Conservation (phyloP, 257 asterid genomes). For the Solanum sitiens region DNA sequence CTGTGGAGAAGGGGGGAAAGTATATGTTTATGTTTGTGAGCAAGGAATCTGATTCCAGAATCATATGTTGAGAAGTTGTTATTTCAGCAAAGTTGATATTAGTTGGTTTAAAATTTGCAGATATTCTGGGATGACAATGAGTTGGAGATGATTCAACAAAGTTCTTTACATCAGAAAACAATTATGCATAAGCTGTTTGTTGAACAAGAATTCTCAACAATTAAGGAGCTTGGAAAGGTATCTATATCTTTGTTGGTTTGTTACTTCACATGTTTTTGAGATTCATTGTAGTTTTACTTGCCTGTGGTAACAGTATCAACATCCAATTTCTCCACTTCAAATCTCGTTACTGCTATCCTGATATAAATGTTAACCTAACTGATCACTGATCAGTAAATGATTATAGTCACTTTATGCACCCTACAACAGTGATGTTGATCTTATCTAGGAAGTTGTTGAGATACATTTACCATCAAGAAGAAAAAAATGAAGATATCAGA, state of each 20-base stretch:
- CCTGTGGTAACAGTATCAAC: background rate
- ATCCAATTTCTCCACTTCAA: background rate
- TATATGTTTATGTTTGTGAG: background rate
- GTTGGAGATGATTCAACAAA: slow-evolving; percentile 50
- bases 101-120: slow-evolving; percentile 14
- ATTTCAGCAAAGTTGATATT: background rate
- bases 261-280: background rate
- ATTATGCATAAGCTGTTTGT: slow-evolving; percentile 39
- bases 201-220: slow-evolving; percentile 39
- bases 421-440: background rate
- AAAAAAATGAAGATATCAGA: background rate
- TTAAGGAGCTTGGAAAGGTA: slow-evolving; percentile 26
- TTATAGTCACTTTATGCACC: background rate
- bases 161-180: slow-evolving; percentile 55
- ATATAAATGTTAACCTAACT: background rate
- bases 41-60: background rate
- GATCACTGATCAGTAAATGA: background rate
- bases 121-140: slow-evolving; percentile 66
- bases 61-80: background rate
- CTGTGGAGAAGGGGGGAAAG: background rate
- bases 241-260: background rate
- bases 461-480: background rate
- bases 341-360: background rate
- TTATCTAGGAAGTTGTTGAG: background rate
- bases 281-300: background rate